Percentiles rank a stretch among this genome's conserved stretches.
These are phyloP conservation scores for Paramecium primaurelia DNA, from an alignment of 73 alveolate species.

Conservation along the genomic window DNA sequence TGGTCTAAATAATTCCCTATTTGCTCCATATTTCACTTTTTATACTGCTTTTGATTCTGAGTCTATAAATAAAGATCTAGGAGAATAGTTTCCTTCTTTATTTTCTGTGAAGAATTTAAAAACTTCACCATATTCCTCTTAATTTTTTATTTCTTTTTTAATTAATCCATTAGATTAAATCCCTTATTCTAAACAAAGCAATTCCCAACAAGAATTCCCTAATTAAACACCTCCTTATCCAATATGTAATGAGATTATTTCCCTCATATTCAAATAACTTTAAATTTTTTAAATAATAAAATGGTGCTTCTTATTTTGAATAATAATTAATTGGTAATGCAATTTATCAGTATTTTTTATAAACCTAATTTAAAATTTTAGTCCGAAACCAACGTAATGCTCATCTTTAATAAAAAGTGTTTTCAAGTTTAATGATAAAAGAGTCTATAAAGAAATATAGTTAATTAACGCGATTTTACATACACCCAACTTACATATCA, in stretches of 20 bases:
- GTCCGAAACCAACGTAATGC: too few relatives aligned
- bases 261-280: conserved; percentile 72
- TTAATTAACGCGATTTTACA: too few relatives aligned
- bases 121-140: neutral
- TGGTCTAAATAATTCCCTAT: neutral
- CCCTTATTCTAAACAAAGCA: conserved; percentile 84
- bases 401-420: too few relatives aligned
- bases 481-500: too few relatives aligned
- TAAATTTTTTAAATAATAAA: too few relatives aligned
- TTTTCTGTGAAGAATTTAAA: neutral
- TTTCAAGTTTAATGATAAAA: too few relatives aligned
- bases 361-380: too few relatives aligned
- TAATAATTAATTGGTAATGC: too few relatives aligned
- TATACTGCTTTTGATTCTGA: conserved; percentile 55
- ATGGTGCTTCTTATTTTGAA: too few relatives aligned
- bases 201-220: conserved; percentile 98
- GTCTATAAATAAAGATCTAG: neutral
- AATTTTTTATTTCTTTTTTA: neutral
- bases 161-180: neutral
- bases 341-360: too few relatives aligned
- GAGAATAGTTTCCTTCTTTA: neutral
- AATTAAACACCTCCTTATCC: conserved; percentile 93
- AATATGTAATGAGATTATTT: conserved; percentile 78
- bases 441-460: too few relatives aligned
- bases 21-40: conserved; percentile 50